Evolutionary conservation across 2,329 filamentous ascomycete genomes (phyloP), one percentile per base, ranked within the genome.

Genomic region (Teratosphaeriaceae sp.): DNA sequence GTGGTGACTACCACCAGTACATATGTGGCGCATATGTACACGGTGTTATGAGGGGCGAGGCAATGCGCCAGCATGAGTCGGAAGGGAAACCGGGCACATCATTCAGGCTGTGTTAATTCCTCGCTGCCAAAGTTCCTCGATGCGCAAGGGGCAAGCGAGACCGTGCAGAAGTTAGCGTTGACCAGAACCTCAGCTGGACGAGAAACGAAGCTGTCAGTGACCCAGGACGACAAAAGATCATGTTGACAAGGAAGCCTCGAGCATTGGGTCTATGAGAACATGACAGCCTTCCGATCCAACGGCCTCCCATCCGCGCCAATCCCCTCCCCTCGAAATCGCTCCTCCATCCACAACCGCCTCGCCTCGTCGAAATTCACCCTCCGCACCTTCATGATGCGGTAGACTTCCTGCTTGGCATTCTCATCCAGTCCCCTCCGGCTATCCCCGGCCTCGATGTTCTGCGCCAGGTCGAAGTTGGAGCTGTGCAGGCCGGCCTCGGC

Each of bases 201-300:
- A 6, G 24, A 26, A 26, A 13, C 24, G 15, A 30, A 30, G 12
- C 27, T n/a, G 15, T 3, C 27, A 30, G 27, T n/a, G 12, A 26
- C 13, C 24, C 7, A 26, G 24, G 24, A 30, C 27, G 15, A 30
- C 5, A 30, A 13, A n/a, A n/a, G n/a, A n/a, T n/a, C 27, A 30
- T 4, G 12, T 13, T 30, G 5, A 12, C 27, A 6, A 6, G 7
- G 13, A 7, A 13, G 7, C 24, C 6, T 26, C n/a, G n/a, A 26
- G 7, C 24, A 26, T 6, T 13, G 15, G 15, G 24, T 23, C 16
- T 61, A 85, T 46, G 82, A 86, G 67, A 97, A 97, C 62, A 86
- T 94, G 46, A 97, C 88, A 62, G 95, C 94, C 71, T 96, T 96
- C 49, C 89, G 88, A 70, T 97, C 90, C 61, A 81, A 77, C 49